Conservation (phyloP, 139 green algal species). For the Gonium pectorale region DNA sequence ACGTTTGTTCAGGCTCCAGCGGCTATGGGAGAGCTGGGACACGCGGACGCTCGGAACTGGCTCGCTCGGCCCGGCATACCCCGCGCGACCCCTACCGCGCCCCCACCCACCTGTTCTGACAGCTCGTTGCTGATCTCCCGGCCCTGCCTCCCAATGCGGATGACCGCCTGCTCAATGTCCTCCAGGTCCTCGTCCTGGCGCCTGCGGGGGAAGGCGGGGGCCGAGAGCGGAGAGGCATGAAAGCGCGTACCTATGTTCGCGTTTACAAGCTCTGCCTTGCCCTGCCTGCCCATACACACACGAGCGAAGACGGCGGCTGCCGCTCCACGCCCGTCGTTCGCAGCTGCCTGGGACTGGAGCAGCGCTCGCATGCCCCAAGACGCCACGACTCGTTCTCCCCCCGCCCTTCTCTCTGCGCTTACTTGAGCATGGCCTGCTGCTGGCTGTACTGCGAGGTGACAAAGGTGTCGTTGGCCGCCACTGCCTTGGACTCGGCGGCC, state of each 20-base stretch:
- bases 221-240: not conserved
- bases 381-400: too few relatives aligned
- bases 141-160: slow-evolving; percentile 82
- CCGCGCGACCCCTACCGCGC: too few relatives aligned
- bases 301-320: not conserved
- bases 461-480: slow-evolving; percentile 79
- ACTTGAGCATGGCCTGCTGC: slow-evolving; percentile 79
- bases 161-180: slow-evolving; percentile 79
- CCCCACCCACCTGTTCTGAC: slow-evolving; percentile 58
- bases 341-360: too few relatives aligned
- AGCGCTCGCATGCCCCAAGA: too few relatives aligned
- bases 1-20: too few relatives aligned
- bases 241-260: not conserved
- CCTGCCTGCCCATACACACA: not conserved
- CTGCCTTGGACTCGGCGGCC: not conserved
- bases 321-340: too few relatives aligned
- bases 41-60: too few relatives aligned
- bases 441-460: slow-evolving; percentile 67
- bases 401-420: not conserved
- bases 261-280: not conserved
- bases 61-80: too few relatives aligned
- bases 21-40: too few relatives aligned
- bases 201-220: slow-evolving; percentile 53
- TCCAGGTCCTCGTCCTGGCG: slow-evolving; percentile 84
- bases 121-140: slow-evolving; percentile 87